Evolutionary conservation across 2,329 filamentous ascomycete genomes (phyloP).

Genomic region (Fusarium acutatum): DNA sequence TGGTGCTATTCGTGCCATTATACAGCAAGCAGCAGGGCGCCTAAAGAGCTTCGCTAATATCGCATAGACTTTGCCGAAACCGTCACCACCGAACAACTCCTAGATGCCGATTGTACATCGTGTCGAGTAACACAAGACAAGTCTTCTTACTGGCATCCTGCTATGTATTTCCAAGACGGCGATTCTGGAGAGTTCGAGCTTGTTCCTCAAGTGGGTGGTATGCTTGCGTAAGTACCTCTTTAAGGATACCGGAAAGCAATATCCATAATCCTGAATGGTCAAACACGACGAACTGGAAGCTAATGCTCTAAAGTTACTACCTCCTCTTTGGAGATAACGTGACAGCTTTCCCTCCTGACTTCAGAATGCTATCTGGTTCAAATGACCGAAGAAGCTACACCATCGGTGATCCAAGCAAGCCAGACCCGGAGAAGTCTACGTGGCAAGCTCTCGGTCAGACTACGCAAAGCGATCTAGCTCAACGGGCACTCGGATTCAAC

Average conservation of each 20-base stretch:
- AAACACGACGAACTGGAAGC: not conserved
- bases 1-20: not conserved
- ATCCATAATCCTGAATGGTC: not conserved
- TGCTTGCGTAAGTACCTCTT: constrained; percentile 75
- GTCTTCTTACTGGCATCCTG: constrained; percentile 88
- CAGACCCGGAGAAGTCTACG: constrained; percentile 71
- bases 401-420: constrained; percentile 70
- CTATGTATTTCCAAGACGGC: constrained; percentile 77
- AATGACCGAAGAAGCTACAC: constrained; percentile 74
- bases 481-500: constrained; percentile 93
- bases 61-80: constrained; percentile 68
- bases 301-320: constrained; percentile 73
- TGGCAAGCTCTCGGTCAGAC: constrained; percentile 74
- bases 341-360: constrained; percentile 77
- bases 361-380: constrained; percentile 85
- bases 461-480: constrained; percentile 71
- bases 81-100: constrained; percentile 66
- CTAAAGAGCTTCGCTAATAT: constrained; percentile 24
- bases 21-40: not conserved
- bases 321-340: constrained; percentile 74
- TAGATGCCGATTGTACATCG: constrained; percentile 75
- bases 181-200: constrained; percentile 71
- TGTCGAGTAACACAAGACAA: constrained; percentile 82
- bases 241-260: no score
- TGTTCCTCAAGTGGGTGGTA: constrained; percentile 80